Evolutionary conservation across 495 filamentous ascomycete genomes (phyloP), one percentile per base, ranked within the genome.

Genomic region (Clohesyomyces aquaticus): DNA sequence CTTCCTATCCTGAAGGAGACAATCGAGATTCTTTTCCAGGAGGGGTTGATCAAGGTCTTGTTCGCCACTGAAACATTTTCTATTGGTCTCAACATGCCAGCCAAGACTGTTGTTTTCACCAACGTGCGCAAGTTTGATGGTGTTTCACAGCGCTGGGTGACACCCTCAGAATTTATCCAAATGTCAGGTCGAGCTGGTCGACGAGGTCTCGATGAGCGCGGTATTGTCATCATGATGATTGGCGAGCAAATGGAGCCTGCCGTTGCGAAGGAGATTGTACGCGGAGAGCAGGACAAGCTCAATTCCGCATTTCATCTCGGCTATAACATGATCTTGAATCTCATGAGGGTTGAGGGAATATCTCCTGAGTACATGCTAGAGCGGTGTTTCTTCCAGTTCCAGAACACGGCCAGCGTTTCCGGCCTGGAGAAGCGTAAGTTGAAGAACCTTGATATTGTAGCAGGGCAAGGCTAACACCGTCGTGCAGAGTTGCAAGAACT

Each of bases 211-310:
- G 94, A 98, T 78, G 94, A 97, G 51, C 89, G 94, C 57, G 94
- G 94, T 83, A 96, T 98, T 72, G 94, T 98, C 69, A 98, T 98
- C 72, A 96, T 98, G 89, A 98, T 98, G 94, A 86, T 98, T 53
- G 89, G 95, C 63, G 90, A 93, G 71, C 89, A 92, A 77, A 95
- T 98, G 83, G 95, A 98, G 64, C 95, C 94, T n/a, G 85, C 87
- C 1, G 83, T 88, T 56, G 94, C 94, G 25, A 94, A 94, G 75
- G 87, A 89, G 51, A 96, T 98, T 61, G 94, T 98, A 26, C 89
- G 93, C 53, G 94, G 94, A 71, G 88, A 96, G 71, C 94, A 98
- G 72, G 94, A 98, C 73, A 88, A 91, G 45, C 84, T 98, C 42
- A 98, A 98, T 76, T 98, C 94, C 2, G 94, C 94, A 14, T 98